Evolutionary conservation across 345 rosid genomes (phyloP), one percentile per base, ranked within the genome.

Genomic region (Hirschfeldia incana): DNA sequence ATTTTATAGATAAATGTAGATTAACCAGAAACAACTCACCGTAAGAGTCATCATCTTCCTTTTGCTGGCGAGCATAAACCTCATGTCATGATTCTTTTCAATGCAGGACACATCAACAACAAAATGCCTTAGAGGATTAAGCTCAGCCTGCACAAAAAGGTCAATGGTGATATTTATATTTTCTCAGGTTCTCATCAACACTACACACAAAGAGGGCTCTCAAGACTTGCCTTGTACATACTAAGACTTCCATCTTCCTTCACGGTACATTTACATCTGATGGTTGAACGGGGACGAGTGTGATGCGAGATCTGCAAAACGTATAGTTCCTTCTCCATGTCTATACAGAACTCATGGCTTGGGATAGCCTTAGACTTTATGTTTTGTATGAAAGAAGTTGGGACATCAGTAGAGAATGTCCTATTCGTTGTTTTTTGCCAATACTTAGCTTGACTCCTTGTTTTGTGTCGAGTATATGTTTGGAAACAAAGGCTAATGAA

Each of bases 41-140:
- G 82, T 63, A 1, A 82, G 80, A 74, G 78, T 49, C n/a, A 73
- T 76, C 59, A 84, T 46, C 51, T 78, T 84, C 82, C 78, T 87
- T 78, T 86, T 88, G 49, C 79, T 49, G 69, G 82, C 63, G 5
- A 89, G 76, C 87, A 84, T 83, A 67, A 91, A 76, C 89, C 97
- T 88, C 75, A 91, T 75, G 76, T 89, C 94, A 13, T 87, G 72
- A 86, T 79, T 75, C 85, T 77, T 87, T 74, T 83, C 77, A 46
- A 88, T 85, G 81, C 93, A 91, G 1, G 91, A 87, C 37, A 88
- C 73, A 69, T 91, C 92, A 32, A 55, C 63, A 30, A 86, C 84
- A 85, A 89, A 84, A 59, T 88, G 82, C 53, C 89, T 87, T 57
- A 85, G 73, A 60, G 39, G 88, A 66, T 72, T 83, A 6, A 85